These are phyloP conservation scores for Lotmaria passim DNA, from an alignment of 208 protist genomes.

Conservation along the genomic window DNA sequence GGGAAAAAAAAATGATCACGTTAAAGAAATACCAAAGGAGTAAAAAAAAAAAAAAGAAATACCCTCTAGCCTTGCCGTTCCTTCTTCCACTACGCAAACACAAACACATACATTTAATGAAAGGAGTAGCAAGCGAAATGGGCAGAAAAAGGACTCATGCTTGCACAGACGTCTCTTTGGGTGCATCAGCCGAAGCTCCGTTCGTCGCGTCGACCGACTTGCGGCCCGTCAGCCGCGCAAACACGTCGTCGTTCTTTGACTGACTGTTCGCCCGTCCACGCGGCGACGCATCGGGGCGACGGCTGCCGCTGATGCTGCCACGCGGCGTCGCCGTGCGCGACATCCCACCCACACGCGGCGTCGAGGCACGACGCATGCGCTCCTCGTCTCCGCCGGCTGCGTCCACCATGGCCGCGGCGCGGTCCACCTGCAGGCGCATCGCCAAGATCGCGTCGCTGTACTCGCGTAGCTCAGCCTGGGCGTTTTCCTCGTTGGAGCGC, in stretches of 20 bases:
- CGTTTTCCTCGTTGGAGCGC: conserved; percentile 6
- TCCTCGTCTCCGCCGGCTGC: conserved; percentile 19
- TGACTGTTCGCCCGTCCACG: background rate
- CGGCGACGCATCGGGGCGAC: conserved; percentile 9
- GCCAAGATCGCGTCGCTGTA: conserved; percentile 18
- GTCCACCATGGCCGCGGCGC: conserved; percentile 7
- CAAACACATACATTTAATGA: background rate
- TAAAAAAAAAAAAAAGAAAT: background rate
- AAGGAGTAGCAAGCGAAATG: background rate
- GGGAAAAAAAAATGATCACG: background rate
- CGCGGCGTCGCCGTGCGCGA: conserved; percentile 24
- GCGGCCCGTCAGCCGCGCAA: conserved; percentile 5
- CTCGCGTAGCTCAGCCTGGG: conserved; percentile 6
- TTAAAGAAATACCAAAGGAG: background rate
- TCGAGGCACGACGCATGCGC: conserved; percentile 23
- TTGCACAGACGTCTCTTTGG: background rate
- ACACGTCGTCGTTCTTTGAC: conserved; percentile 25
- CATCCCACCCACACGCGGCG: conserved; percentile 1
- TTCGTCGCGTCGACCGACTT: conserved; percentile 8
- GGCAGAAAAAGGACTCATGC: background rate
- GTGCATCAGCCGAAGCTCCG: background rate
- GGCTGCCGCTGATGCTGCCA: conserved; percentile 19
- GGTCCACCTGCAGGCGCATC: conserved; percentile 21
- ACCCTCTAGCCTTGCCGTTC: too few species aligned
- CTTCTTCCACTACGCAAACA: too few species aligned